Conservation (phyloP, 768 basidiomycete genomes). For the Trametes villosa region DNA sequence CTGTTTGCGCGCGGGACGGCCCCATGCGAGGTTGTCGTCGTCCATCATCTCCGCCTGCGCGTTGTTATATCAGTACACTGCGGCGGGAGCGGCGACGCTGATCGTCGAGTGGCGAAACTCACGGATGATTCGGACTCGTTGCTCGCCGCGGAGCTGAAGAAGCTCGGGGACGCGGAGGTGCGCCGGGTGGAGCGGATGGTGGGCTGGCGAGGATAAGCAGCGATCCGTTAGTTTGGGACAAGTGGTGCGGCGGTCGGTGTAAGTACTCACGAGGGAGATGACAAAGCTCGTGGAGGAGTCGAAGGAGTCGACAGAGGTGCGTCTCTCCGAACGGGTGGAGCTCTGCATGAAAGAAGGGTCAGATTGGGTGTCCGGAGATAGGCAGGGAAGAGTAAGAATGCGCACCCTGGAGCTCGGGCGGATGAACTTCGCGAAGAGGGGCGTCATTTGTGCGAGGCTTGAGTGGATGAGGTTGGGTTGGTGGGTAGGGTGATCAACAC, state of each 20-base stretch:
- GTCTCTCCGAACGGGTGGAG: slow-evolving; percentile 4
- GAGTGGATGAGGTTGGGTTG: not conserved
- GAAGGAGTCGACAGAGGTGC: slow-evolving; percentile 10
- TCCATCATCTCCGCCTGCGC: slow-evolving; percentile 27
- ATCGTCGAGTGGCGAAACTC: not conserved
- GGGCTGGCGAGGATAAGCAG: not conserved
- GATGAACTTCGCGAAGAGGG: slow-evolving; percentile 22
- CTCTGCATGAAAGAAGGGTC: not conserved
- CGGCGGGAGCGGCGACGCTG: not conserved
- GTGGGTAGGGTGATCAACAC: slow-evolving; percentile 5
- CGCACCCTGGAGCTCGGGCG: slow-evolving; percentile 17
- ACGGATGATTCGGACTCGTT: not conserved
- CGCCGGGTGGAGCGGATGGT: not conserved
- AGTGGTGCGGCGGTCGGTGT: no score
- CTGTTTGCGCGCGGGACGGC: slow-evolving; percentile 13
- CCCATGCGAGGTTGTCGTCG: slow-evolving; percentile 29
- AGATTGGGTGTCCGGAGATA: not conserved
- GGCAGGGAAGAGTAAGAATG: not conserved
- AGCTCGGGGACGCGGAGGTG: not conserved
- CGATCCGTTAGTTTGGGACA: no score
- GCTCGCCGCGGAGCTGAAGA: not conserved
- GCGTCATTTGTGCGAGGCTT: slow-evolving; percentile 10
- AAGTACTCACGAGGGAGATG: slow-evolving; percentile 15
- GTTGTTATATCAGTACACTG: not conserved
- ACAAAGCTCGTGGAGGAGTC: slow-evolving; percentile 13